These are phyloP conservation scores for Furcasterigmium furcatum DNA, from an alignment of 2,329 filamentous ascomycete species.

Conservation along the genomic window DNA sequence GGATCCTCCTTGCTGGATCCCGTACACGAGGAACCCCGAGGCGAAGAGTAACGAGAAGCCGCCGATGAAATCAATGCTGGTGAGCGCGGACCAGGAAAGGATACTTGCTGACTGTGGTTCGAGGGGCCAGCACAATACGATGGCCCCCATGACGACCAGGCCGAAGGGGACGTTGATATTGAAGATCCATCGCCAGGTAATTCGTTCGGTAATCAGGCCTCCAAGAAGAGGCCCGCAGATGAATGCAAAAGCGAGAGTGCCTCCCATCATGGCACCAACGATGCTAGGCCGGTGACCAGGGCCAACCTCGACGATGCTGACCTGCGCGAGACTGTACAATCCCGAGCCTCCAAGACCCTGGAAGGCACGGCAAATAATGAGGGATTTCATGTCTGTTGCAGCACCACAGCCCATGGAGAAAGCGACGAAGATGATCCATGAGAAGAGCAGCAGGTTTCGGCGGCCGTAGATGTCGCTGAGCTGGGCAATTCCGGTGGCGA, in stretches of 20 bases:
- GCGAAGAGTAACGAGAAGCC: constrained; percentile 46
- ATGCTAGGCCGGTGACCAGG: constrained; percentile 48
- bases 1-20: constrained; percentile 54
- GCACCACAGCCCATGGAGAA: constrained; percentile 53
- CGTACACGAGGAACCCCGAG: constrained; percentile 52
- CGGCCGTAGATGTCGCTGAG: constrained; percentile 58
- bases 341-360: constrained; percentile 61
- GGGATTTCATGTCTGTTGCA: constrained; percentile 44
- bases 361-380: constrained; percentile 56
- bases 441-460: constrained; percentile 42
- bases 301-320: constrained; percentile 53
- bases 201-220: constrained; percentile 49
- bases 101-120: constrained; percentile 26
- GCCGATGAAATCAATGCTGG: constrained; percentile 50
- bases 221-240: constrained; percentile 57
- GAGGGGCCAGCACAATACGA: constrained; percentile 43
- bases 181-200: constrained; percentile 58
- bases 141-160: constrained; percentile 38
- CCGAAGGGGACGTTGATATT: constrained; percentile 58
- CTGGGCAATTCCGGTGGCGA: constrained; percentile 55
- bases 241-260: constrained; percentile 54
- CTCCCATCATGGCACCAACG: constrained; percentile 52
- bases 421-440: constrained; percentile 52
- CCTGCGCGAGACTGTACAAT: constrained; percentile 57
- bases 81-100: constrained; percentile 37